These are phyloP conservation scores for Pyrenophora seminiperda DNA, from an alignment of 2,329 filamentous ascomycete genomes.

Conservation along the genomic window DNA sequence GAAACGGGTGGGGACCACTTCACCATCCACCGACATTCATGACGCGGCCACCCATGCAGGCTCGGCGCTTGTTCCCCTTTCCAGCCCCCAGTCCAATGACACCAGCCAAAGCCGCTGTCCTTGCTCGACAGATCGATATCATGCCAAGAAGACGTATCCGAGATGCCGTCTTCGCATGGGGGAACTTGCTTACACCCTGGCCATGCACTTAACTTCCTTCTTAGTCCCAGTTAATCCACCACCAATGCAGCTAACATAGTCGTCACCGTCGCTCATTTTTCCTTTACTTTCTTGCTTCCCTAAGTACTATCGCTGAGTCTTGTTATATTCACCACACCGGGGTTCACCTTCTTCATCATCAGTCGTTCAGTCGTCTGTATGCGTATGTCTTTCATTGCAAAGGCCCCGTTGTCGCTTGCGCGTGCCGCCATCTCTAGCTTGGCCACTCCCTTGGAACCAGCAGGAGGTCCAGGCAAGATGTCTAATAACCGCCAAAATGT, in stretches of 20 bases:
- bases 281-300: slow-evolving; percentile 16
- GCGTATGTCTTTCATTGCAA: slow-evolving; percentile 34
- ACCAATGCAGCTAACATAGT: slow-evolving; percentile 33
- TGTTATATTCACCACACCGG: slow-evolving; percentile 8
- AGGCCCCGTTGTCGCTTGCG: slow-evolving; percentile 32
- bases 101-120: slow-evolving; percentile 23
- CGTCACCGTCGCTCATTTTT: slow-evolving; percentile 28
- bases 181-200: slow-evolving; percentile 38
- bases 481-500: slow-evolving; percentile 45
- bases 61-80: slow-evolving; percentile 32
- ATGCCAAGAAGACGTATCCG: slow-evolving; percentile 37
- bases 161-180: slow-evolving; percentile 43
- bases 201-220: slow-evolving; percentile 30
- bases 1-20: slow-evolving; percentile 30
- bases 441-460: slow-evolving; percentile 17
- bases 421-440: slow-evolving; percentile 32
- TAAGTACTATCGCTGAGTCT: slow-evolving; percentile 4
- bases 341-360: slow-evolving; percentile 14
- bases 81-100: slow-evolving; percentile 26
- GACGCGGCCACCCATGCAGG: slow-evolving; percentile 35
- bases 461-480: slow-evolving; percentile 26
- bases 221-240: slow-evolving; percentile 18
- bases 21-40: slow-evolving; percentile 28
- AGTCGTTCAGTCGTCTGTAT: slow-evolving; percentile 25
- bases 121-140: slow-evolving; percentile 31